Conservation (phyloP, 176 grass and related monocot species). For the Cenchrus fungigraminus region DNA sequence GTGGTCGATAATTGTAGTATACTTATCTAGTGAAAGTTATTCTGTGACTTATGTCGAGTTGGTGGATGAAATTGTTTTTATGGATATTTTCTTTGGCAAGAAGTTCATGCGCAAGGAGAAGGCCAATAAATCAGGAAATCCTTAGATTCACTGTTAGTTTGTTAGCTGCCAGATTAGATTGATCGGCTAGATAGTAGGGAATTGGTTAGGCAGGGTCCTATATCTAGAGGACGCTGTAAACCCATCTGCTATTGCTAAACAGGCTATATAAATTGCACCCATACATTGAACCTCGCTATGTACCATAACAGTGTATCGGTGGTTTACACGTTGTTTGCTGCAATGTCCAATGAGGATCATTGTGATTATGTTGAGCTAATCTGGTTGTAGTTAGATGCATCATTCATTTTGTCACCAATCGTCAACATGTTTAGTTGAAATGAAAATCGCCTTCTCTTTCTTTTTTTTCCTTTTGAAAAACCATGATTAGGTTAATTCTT, state of each 20-base stretch:
- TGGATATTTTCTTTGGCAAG: no score
- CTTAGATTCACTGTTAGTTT: no score
- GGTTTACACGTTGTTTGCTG: not conserved
- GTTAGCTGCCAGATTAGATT: no score
- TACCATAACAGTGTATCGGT: not conserved
- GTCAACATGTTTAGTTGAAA: conserved; percentile 13
- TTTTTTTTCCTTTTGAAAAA: not conserved
- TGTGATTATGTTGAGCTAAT: conserved; percentile 8
- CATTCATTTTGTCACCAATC: not conserved
- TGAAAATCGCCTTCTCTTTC: not conserved
- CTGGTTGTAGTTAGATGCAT: not conserved
- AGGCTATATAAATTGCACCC: not conserved
- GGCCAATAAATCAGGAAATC: no score
- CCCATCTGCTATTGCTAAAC: no score
- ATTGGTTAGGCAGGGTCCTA: no score
- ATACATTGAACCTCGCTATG: not conserved
- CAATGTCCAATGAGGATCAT: conserved; percentile 12
- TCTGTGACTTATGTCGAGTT: not conserved
- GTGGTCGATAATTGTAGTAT: not conserved
- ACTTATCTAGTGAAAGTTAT: not conserved
- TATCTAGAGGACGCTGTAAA: no score
- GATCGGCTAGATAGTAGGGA: no score
- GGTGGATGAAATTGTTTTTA: not conserved
- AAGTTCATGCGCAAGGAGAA: no score
- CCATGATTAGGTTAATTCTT: not conserved